Evolutionary conservation across 2,329 filamentous ascomycete species (phyloP).

Genomic region (Ophiocordyceps polyrhachis-furcata): DNA sequence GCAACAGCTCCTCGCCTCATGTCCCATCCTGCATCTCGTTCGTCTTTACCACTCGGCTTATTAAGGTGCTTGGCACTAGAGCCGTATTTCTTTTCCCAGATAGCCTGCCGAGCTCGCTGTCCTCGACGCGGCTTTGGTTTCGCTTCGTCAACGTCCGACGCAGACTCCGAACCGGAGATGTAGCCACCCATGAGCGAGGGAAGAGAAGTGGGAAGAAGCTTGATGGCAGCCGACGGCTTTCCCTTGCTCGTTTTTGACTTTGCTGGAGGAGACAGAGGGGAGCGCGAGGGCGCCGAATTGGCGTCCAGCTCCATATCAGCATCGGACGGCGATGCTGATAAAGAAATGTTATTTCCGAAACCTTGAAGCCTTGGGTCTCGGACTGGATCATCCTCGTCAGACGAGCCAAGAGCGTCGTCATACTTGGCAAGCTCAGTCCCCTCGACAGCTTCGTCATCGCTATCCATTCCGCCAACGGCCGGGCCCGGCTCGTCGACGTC

Average conservation of each 20-base stretch:
- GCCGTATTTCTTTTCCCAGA: conserved; percentile 68
- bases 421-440: conserved; percentile 21
- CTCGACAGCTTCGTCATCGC: conserved; percentile 11
- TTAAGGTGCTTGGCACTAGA: conserved; percentile 48
- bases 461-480: conserved; percentile 6
- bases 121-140: conserved; percentile 54
- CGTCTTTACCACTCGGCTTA: conserved; percentile 14
- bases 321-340: conserved; percentile 15
- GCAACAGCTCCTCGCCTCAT: conserved; percentile 34
- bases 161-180: conserved; percentile 55
- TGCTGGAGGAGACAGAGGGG: conserved; percentile 11
- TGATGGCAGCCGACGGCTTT: conserved; percentile 5
- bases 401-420: conserved; percentile 26
- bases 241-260: conserved; percentile 6
- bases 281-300: conserved; percentile 8
- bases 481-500: conserved; percentile 10
- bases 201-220: conserved; percentile 29
- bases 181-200: conserved; percentile 66
- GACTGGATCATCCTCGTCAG: conserved; percentile 22
- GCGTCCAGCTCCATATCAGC: conserved; percentile 9
- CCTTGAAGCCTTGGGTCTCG: conserved; percentile 9
- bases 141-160: conserved; percentile 46
- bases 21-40: conserved; percentile 38
- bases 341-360: conserved; percentile 19
- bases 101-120: conserved; percentile 58